Base-by-base conservation (phyloP, 148 eudicot genomes). In the Silene conica region DNA sequence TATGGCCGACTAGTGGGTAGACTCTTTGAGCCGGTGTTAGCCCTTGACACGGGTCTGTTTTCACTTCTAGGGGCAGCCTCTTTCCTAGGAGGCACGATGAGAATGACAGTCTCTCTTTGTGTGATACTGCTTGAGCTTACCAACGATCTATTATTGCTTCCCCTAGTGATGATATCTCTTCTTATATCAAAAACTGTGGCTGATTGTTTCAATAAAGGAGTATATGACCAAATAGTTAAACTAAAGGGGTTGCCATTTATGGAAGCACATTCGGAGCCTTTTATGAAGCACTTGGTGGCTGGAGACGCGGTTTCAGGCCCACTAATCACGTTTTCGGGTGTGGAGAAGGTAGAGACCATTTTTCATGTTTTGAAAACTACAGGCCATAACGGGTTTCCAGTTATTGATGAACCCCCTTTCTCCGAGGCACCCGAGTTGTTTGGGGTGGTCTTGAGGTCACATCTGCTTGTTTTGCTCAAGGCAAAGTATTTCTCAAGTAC, bases 31-130 rank as follows among this genome's bases (percentile, higher is more conserved):
- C 59, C 89, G 8, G 71, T 84, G 25, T 78, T 84, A 15, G 57
- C 66, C 21, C 82, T 86, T 1, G 87, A 86, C 72, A 82, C 80
- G 8, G 87, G 85, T 25, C 79, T 86, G 28, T 86, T 80, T 77
- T 80, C 89, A 3, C 85, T 86, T 48, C 84, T 86, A 14, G 89
- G 89, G 56, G 89, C 89, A 12, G 87, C 89, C 43, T 84, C 89
- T 2, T 84, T 86, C 69, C 84, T 86, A 6, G 89, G 89, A 25
- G 89, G 89, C 9, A 86, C 89, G 0, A 86, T 86, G 89, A 84
- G 89, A 52, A 86, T 86, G 87, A 86, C 89, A 5, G 89, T 86
- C 52, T 86, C 89, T 9, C 80, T 86, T 3, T 86, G 87, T 67
- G 87, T 86, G 4, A 86, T 86, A 50, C 62, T 86, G 15, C 85